Conservation (phyloP, 73 alveolate species). For the Symbiodinium natans region DNA sequence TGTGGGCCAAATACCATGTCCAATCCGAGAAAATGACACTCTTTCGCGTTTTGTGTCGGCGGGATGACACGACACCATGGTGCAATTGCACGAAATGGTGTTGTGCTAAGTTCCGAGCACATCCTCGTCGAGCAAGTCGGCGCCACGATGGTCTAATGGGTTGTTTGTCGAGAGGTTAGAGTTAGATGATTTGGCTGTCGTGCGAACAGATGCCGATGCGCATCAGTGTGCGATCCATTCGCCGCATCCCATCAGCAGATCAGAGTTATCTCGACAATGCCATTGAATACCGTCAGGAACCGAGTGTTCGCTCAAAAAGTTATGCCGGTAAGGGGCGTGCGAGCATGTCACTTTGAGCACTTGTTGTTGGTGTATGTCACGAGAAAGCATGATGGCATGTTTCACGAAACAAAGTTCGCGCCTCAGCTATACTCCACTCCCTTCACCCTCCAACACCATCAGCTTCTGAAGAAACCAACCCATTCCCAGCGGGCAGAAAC, state of each 20-base stretch:
- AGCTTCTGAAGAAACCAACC: too few relatives aligned
- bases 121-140: neutral
- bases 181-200: neutral
- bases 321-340: conserved; percentile 59
- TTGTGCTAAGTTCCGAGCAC: neutral
- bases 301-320: neutral
- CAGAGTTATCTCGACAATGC: neutral
- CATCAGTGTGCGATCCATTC: neutral
- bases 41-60: neutral
- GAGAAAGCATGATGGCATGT: too few relatives aligned
- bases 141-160: neutral
- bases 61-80: conserved; percentile 20
- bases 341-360: conserved; percentile 14
- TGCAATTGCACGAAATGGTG: neutral
- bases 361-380: too few relatives aligned
- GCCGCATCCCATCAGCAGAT: neutral
- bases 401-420: too few relatives aligned
- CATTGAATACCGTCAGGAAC: too few relatives aligned
- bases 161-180: neutral
- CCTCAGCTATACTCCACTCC: too few relatives aligned
- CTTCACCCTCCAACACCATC: too few relatives aligned
- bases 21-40: neutral
- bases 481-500: too few relatives aligned
- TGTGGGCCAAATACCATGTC: conserved; percentile 35
- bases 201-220: neutral